phyloP scores from a whole-genome alignment of 176 grass and related monocot genomes.

The Echinochloa phyllopogon region DNA sequence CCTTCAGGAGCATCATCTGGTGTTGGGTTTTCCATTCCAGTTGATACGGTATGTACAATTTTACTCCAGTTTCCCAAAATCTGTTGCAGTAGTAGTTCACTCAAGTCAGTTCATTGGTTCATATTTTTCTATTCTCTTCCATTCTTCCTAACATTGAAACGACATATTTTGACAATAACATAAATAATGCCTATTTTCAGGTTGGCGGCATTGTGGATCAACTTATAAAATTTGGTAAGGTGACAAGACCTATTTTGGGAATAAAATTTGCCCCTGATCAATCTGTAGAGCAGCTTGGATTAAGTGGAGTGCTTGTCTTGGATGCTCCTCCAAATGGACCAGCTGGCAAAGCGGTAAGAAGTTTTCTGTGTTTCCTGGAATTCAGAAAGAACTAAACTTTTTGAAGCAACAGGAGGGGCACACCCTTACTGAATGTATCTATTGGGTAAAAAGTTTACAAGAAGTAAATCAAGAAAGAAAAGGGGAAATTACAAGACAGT shows the following conservation, averaged over 20 bases:
- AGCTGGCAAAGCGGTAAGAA: slow-evolving; percentile 93
- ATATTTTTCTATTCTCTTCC: slow-evolving; percentile 15
- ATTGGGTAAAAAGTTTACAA: too few species aligned
- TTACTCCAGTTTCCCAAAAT: slow-evolving; percentile 6
- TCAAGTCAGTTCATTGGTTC: slow-evolving; percentile 13
- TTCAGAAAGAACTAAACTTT: not conserved
- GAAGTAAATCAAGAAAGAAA: too few species aligned
- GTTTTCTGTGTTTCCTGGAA: slow-evolving; percentile 3
- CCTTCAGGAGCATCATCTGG: slow-evolving; percentile 98
- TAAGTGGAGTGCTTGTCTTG: slow-evolving; percentile 95
- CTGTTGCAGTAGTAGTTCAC: slow-evolving; percentile 12
- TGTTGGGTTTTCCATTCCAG: slow-evolving; percentile 98
- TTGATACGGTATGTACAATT: slow-evolving; percentile 78
- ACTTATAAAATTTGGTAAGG: slow-evolving; percentile 94
- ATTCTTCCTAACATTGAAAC: not conserved
- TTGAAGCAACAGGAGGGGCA: not conserved
- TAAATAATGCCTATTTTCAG: slow-evolving; percentile 45
- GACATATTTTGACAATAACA: not conserved
- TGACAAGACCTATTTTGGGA: slow-evolving; percentile 95
- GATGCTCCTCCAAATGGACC: slow-evolving; percentile 95
- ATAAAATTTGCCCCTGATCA: slow-evolving; percentile 99
- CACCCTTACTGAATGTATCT: too few species aligned
- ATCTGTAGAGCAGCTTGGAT: slow-evolving; percentile 96
- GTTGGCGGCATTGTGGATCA: slow-evolving; percentile 96
- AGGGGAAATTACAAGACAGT: too few species aligned